These are phyloP conservation scores for Colletotrichum echinochloae DNA, from an alignment of 2,329 filamentous ascomycete species.

Conservation along the genomic window DNA sequence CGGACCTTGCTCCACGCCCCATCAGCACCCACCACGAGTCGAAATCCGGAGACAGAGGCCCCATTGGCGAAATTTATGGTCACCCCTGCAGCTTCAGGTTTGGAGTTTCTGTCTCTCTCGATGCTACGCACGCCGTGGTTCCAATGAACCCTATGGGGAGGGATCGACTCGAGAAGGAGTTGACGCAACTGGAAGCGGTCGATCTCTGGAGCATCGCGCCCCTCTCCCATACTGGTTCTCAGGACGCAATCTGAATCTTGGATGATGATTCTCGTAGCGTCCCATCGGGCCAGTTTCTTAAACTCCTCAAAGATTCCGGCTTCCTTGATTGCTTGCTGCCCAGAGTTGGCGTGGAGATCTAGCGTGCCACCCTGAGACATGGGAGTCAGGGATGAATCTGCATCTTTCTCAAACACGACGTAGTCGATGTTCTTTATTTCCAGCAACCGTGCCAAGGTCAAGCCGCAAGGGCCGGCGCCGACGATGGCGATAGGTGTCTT, in stretches of 20 bases:
- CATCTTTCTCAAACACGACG: conserved; percentile 51
- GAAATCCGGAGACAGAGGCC: conserved; percentile 16
- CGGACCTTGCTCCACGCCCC: conserved; percentile 33
- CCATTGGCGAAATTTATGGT: conserved; percentile 10
- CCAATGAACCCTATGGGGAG: conserved; percentile 53
- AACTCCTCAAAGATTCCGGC: conserved; percentile 60
- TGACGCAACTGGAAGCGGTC: conserved; percentile 50
- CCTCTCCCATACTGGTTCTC: conserved; percentile 35
- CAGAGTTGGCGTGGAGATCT: conserved; percentile 61
- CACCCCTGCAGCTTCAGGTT: not conserved
- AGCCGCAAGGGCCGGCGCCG: conserved; percentile 59
- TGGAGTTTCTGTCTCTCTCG: not conserved
- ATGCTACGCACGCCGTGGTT: conserved; percentile 23
- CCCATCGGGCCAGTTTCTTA: conserved; percentile 49
- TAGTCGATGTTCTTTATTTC: conserved; percentile 51
- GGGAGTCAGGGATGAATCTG: conserved; percentile 40
- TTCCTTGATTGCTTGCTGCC: conserved; percentile 57
- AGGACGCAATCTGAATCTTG: conserved; percentile 2
- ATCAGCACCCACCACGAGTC: conserved; percentile 25
- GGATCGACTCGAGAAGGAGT: conserved; percentile 50
- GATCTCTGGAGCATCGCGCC: conserved; percentile 52
- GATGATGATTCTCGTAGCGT: conserved; percentile 38
- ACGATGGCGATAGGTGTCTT: conserved; percentile 55
- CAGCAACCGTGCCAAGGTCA: conserved; percentile 61
- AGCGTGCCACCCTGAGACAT: conserved; percentile 54